Conservation (phyloP, 345 rosid genomes). For the Zanthoxylum bungeanum region DNA sequence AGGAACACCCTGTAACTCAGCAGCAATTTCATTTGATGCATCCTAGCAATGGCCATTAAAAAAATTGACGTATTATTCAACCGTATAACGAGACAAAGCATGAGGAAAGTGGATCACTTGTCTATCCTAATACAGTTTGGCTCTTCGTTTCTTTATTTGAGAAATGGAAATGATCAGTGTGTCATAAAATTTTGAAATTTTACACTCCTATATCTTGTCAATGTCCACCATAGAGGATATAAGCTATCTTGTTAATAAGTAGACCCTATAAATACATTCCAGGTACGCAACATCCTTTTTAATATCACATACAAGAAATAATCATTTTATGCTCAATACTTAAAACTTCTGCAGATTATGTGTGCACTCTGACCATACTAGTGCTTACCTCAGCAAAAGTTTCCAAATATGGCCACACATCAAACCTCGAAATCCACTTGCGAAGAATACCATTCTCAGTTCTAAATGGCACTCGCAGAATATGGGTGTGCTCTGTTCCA, state of each 20-base stretch:
- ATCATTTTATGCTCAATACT: not conserved
- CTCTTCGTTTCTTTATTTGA: not conserved
- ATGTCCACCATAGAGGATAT: not conserved
- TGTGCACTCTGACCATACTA: not conserved
- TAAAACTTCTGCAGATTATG: not conserved
- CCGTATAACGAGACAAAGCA: not conserved
- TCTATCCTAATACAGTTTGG: not conserved
- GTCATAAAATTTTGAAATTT: not conserved
- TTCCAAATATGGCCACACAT: conserved; percentile 53
- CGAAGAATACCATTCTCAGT: conserved; percentile 46
- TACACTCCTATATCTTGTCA: not conserved
- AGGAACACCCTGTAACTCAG: conserved; percentile 51
- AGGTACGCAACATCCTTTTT: not conserved
- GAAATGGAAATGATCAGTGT: not conserved
- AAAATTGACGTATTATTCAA: not conserved
- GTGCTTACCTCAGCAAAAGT: conserved; percentile 47
- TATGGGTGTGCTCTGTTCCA: conserved; percentile 44
- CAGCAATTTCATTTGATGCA: conserved; percentile 48
- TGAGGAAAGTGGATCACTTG: not conserved
- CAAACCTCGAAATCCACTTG: conserved; percentile 58
- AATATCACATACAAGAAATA: not conserved
- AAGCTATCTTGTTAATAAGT: not conserved
- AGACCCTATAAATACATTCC: not conserved
- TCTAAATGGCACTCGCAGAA: conserved; percentile 52
- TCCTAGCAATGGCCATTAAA: conserved; percentile 29